phyloP scores from a whole-genome alignment of 2,329 filamentous ascomycete genomes.

The Endoconidiophora polonica region DNA sequence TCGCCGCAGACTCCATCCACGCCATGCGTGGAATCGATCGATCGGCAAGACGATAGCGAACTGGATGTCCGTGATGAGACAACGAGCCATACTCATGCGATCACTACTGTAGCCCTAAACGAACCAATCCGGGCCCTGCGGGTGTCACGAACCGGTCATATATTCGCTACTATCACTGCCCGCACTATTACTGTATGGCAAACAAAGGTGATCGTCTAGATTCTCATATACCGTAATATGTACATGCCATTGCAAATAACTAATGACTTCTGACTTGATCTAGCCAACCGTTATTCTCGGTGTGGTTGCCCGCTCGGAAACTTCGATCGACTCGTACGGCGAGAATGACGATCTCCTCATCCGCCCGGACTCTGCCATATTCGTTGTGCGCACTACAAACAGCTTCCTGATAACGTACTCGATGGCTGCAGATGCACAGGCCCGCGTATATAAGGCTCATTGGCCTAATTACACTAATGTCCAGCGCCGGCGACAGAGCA shows the following conservation, averaged over 20 bases:
- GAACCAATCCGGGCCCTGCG: constrained; percentile 59
- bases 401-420: constrained; percentile 93
- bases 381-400: constrained; percentile 71
- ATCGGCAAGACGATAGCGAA: constrained; percentile 27
- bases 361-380: constrained; percentile 78
- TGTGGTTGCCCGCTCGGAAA: constrained; percentile 62
- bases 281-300: constrained; percentile 81
- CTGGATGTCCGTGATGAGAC: background rate
- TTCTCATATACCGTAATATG: background rate
- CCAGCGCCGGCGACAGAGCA: constrained; percentile 43
- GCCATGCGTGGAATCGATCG: constrained; percentile 41
- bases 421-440: constrained; percentile 65
- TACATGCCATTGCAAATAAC: background rate
- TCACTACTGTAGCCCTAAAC: constrained; percentile 19
- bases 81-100: constrained; percentile 2
- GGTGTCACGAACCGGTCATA: constrained; percentile 61
- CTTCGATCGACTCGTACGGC: constrained; percentile 70
- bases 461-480: constrained; percentile 53
- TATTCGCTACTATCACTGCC: constrained; percentile 73
- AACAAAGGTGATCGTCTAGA: constrained; percentile 49
- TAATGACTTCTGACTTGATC: constrained; percentile 11
- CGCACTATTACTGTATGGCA: constrained; percentile 92
- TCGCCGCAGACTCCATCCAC: constrained; percentile 40
- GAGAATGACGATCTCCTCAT: constrained; percentile 70
- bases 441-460: constrained; percentile 69